These are phyloP conservation scores for Sporothrix luriei DNA, from an alignment of 2,329 filamentous ascomycete species.

Conservation along the genomic window DNA sequence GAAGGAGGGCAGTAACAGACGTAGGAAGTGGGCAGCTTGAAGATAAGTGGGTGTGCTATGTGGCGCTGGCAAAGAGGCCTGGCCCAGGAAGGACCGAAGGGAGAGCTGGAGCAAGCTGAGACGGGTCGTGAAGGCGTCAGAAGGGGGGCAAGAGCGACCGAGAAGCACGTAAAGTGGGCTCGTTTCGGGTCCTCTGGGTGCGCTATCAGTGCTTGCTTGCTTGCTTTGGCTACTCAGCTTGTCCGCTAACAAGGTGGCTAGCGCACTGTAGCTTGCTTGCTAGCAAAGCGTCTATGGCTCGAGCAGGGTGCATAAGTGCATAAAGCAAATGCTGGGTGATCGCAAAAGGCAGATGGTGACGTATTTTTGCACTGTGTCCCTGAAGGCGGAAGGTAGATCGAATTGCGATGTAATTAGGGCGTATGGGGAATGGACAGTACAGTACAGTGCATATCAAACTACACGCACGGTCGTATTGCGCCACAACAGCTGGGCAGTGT, in stretches of 20 bases:
- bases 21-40: conserved; percentile 28
- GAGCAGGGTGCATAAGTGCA: conserved; percentile 4
- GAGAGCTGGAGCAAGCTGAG: conserved; percentile 24
- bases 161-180: conserved; percentile 16
- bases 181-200: neutral
- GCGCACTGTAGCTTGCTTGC: conserved; percentile 22
- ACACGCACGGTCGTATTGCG: conserved; percentile 11
- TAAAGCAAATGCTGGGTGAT: neutral
- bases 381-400: conserved; percentile 9
- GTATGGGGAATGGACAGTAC: neutral
- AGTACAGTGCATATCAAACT: conserved; percentile 2
- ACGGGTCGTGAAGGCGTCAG: conserved; percentile 14
- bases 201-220: neutral
- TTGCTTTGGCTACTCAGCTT: conserved; percentile 11
- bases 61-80: conserved; percentile 3
- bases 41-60: conserved; percentile 31
- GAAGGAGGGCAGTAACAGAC: conserved; percentile 14
- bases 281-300: conserved; percentile 24
- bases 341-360: conserved; percentile 3
- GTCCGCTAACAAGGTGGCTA: conserved; percentile 15
- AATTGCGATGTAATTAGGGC: neutral
- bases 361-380: conserved; percentile 22
- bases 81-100: conserved; percentile 5
- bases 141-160: conserved; percentile 20
- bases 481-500: neutral